Conservation (phyloP, 305 asterid genomes). For the Fraxinus sp. region DNA sequence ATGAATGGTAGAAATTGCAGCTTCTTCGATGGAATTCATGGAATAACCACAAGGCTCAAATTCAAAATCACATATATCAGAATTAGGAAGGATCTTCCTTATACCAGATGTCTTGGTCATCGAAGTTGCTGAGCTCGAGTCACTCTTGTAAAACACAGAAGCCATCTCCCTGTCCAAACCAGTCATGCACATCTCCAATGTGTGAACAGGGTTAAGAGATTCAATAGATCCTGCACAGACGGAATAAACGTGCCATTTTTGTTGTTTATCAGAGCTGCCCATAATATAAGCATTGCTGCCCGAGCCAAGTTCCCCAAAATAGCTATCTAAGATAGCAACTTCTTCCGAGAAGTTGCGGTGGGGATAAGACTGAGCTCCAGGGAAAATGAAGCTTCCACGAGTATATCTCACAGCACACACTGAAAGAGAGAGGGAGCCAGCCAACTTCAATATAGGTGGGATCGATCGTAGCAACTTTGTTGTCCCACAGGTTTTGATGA, state of each 20-base stretch:
- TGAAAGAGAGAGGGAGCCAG: constrained; percentile 46
- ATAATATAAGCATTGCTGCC: constrained; percentile 68
- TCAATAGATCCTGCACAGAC: constrained; percentile 49
- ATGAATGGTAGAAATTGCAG: constrained; percentile 72
- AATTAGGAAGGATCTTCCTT: constrained; percentile 69
- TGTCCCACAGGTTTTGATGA: constrained; percentile 87
- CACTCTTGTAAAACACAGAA: constrained; percentile 60
- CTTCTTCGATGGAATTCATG: constrained; percentile 77
- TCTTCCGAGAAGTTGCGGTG: constrained; percentile 81
- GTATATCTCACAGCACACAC: constrained; percentile 64
- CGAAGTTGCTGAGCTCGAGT: constrained; percentile 46
- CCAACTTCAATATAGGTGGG: constrained; percentile 69
- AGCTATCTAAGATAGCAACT: constrained; percentile 64
- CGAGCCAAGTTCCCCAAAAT: constrained; percentile 65
- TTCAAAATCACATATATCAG: constrained; percentile 75
- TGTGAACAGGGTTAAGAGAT: constrained; percentile 45
- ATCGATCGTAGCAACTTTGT: constrained; percentile 73
- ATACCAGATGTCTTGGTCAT: constrained; percentile 77
- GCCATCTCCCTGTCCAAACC: constrained; percentile 71
- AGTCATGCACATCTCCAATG: constrained; percentile 88
- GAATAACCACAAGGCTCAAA: constrained; percentile 93
- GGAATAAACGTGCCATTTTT: constrained; percentile 78
- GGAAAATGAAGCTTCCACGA: constrained; percentile 85
- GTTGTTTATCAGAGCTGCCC: constrained; percentile 45
- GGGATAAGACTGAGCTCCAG: constrained; percentile 80